A percentile compares a stretch with the other conserved stretches of the same genome.
These are phyloP conservation scores for Sporothrix curviconia DNA, from an alignment of 2,329 filamentous ascomycete species.

Conservation along the genomic window DNA sequence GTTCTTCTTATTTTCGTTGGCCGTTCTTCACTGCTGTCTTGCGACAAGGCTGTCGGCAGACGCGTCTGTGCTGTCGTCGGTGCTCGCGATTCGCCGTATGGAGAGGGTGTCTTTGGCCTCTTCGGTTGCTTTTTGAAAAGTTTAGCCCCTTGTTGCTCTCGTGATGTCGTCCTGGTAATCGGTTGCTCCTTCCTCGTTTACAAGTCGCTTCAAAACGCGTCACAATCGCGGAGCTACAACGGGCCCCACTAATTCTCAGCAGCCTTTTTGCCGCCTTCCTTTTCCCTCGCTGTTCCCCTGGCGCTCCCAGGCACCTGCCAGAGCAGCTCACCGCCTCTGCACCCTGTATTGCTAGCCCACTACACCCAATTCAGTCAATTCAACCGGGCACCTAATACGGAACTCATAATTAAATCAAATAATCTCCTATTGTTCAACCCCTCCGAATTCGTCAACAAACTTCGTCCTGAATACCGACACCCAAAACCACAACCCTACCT, in stretches of 20 bases:
- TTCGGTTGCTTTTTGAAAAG: no score
- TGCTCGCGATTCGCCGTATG: no score
- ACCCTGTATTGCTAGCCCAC: not conserved
- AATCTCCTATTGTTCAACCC: not conserved
- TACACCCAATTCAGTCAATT: not conserved
- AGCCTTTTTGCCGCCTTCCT: not conserved
- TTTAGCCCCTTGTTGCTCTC: not conserved
- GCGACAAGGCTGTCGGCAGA: not conserved
- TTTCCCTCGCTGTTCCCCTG: not conserved
- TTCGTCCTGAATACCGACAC: no score
- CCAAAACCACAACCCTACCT: not conserved
- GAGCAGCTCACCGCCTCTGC: conserved; percentile 12
- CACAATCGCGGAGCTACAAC: conserved; percentile 4
- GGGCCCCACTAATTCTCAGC: not conserved
- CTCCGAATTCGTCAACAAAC: conserved; percentile 3
- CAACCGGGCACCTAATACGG: not conserved
- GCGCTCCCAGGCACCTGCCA: no score
- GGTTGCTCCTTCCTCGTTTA: not conserved
- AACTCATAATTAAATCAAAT: not conserved
- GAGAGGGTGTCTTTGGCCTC: no score
- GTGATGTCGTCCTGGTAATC: not conserved
- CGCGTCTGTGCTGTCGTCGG: no score
- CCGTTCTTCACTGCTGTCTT: not conserved
- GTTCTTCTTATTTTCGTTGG: no score
- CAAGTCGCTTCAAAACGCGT: conserved; percentile 10